phyloP scores from a whole-genome alignment of 1,139 yeast species.

The Saccharomyces hybrid region DNA sequence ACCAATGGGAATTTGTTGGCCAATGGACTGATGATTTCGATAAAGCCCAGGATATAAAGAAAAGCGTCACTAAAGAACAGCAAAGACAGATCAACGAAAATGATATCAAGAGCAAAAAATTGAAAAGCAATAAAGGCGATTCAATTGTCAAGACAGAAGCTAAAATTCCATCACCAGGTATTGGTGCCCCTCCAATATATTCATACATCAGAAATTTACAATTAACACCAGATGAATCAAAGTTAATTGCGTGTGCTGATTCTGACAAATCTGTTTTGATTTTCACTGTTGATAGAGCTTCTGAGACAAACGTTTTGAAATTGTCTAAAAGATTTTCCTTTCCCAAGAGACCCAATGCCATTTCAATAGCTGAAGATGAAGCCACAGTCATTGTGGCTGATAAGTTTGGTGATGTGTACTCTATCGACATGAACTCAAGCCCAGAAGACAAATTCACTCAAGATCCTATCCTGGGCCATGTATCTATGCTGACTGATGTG shows the following conservation, averaged over 20 bases:
- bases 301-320: conserved; percentile 34
- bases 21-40: conserved; percentile 54
- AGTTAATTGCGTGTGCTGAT: conserved; percentile 66
- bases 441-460: conserved; percentile 22
- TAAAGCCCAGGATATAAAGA: conserved; percentile 34
- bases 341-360: conserved; percentile 85
- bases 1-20: conserved; percentile 34
- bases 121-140: conserved; percentile 32
- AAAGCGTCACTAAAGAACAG: conserved; percentile 41
- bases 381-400: conserved; percentile 68
- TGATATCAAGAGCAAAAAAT: conserved; percentile 24
- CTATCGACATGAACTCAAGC: conserved; percentile 37
- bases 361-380: conserved; percentile 49
- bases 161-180: conserved; percentile 55
- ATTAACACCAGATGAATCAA: conserved; percentile 46
- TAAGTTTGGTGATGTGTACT: conserved; percentile 92
- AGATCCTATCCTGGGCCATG: conserved; percentile 84
- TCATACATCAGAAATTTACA: conserved; percentile 58
- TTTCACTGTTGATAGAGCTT: conserved; percentile 37
- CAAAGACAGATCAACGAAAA: conserved; percentile 31
- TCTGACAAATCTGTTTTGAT: conserved; percentile 76
- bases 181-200: conserved; percentile 58
- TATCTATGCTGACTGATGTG: conserved; percentile 85
- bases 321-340: conserved; percentile 63
- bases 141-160: conserved; percentile 34